phyloP scores from a whole-genome alignment of 495 filamentous ascomycete genomes.

The Pyrenopolyporus hunteri region DNA sequence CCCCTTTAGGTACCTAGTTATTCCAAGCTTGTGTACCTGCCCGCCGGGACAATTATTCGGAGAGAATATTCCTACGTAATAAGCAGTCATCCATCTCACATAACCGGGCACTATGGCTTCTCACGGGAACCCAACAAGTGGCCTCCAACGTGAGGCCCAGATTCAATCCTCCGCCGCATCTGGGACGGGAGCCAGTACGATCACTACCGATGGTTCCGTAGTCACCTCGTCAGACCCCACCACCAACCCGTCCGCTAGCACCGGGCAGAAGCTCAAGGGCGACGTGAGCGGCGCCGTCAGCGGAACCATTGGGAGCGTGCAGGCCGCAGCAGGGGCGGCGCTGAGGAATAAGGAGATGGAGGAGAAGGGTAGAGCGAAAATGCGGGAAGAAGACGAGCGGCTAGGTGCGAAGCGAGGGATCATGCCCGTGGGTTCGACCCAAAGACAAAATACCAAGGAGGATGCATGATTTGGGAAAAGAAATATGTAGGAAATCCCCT shows the following conservation, averaged over 20 bases:
- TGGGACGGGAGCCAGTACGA: conserved; percentile 10
- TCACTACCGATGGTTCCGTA: conserved; percentile 19
- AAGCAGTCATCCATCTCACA: background rate
- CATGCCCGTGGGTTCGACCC: conserved; percentile 35
- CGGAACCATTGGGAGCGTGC: conserved; percentile 29
- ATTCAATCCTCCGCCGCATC: conserved; percentile 1
- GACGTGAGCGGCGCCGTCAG: conserved; percentile 33
- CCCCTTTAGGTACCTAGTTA: too few species aligned
- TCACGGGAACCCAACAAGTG: conserved; percentile 24
- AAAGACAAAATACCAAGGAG: conserved; percentile 25
- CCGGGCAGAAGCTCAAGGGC: conserved; percentile 36
- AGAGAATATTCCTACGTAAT: background rate
- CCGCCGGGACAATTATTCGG: too few species aligned
- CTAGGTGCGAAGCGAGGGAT: conserved; percentile 33
- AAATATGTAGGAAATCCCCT: too few species aligned
- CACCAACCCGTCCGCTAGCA: conserved; percentile 20
- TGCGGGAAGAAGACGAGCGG: conserved; percentile 37
- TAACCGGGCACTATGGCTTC: conserved; percentile 18
- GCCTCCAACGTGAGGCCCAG: conserved; percentile 17
- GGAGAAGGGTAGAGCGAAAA: conserved; percentile 31
- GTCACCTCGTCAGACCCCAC: conserved; percentile 33
- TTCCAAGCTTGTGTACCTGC: too few species aligned
- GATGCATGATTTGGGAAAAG: background rate
- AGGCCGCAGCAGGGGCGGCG: conserved; percentile 25
- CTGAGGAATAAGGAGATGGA: conserved; percentile 30